Evolutionary conservation across 176 grass and related monocot genomes (phyloP), one percentile per base, ranked within the genome.

Genomic region (Alopecurus myosuroides): DNA sequence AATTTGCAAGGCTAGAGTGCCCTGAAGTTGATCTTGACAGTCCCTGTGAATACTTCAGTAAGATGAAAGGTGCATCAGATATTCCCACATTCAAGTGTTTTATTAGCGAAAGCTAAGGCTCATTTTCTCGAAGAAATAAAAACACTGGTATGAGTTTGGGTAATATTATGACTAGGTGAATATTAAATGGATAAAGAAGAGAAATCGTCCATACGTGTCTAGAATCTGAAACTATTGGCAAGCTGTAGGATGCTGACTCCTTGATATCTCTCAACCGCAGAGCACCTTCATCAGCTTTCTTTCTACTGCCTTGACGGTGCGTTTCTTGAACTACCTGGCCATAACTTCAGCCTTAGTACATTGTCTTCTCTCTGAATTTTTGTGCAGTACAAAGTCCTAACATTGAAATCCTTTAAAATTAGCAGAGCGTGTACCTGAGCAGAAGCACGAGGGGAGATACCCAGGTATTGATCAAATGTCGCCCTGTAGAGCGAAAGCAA

Each of bases 401-500:
- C 45, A 64, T 71, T 67, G 77, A 65, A 51, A 75, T 86, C 57
- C 64, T 58, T 79, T 77, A 68, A 45, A 84, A 80, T 14, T 76
- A 60, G 23, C 49, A 53, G n/a, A 31, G 55, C 79, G 4, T 63
- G 14, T 93, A 88, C 85, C 82, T 85, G 83, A 49, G 34, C 84
- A 41, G 81, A 68, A 63, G 74, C 82, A 37, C 74, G 72, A 82
- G 91, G 88, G 46, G 86, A 86, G 55, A 77, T 77, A 9, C 76
- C 74, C 28, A 91, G 82, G 48, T 94, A 89, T 39, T 89, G 93
- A 73, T 94, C 87, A 55, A 98, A 95, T 79, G 89, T 81, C 70
- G 89, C 85, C 84, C 91, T 87, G 71, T 98, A 98, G 31, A 98
- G 84, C 46, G 91, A 90, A 52, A 98, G 64, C 65, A 98, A 88